phyloP scores from a whole-genome alignment of 2,329 filamentous ascomycete species.

The Penicillium sp. region DNA sequence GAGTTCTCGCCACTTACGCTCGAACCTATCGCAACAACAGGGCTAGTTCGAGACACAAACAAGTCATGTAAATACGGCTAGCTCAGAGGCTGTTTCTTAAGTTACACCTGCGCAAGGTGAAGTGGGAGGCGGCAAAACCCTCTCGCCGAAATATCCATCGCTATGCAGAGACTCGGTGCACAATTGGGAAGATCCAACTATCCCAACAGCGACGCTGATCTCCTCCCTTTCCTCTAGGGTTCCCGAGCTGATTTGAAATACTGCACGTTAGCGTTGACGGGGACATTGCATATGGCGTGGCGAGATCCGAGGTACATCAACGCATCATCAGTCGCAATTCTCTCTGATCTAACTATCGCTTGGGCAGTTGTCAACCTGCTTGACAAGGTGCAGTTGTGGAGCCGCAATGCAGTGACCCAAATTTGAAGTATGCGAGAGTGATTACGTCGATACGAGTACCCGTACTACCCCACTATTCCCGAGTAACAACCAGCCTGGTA shows the following conservation, averaged over 20 bases:
- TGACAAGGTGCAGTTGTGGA: background rate
- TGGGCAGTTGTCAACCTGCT: background rate
- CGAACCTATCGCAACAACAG: background rate
- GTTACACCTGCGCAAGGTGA: background rate
- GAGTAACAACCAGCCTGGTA: background rate
- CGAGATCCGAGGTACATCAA: background rate
- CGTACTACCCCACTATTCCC: background rate
- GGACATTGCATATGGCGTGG: background rate
- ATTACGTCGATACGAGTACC: background rate
- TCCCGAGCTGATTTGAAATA: slow-evolving; percentile 15
- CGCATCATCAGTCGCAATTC: background rate
- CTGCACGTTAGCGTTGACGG: slow-evolving; percentile 3
- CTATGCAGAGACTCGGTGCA: slow-evolving; percentile 4
- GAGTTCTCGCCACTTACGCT: background rate
- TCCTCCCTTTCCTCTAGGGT: background rate
- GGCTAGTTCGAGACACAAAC: background rate
- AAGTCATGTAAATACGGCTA: background rate
- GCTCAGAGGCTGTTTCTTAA: background rate
- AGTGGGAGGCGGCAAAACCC: background rate
- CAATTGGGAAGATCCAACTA: background rate
- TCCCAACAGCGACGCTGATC: slow-evolving; percentile 1
- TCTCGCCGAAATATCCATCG: background rate
- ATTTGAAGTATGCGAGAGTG: background rate
- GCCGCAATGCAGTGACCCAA: slow-evolving; percentile 1
- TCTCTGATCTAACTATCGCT: background rate